These are phyloP conservation scores for Pythium aphanidermatum DNA, from an alignment of 352 stramenopile species.

Conservation along the genomic window DNA sequence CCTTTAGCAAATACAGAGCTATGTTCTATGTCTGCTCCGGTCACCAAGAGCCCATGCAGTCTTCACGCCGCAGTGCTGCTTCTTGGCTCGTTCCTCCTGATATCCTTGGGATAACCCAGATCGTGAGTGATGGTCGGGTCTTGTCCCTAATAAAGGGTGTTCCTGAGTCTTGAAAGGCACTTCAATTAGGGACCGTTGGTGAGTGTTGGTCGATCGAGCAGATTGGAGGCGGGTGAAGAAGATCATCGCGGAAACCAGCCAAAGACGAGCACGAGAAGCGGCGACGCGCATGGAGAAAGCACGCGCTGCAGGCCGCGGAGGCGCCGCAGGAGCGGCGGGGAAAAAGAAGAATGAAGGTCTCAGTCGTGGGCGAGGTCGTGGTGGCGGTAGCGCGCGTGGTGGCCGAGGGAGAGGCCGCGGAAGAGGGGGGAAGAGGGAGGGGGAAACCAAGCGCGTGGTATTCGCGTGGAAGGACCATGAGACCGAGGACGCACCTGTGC, in stretches of 20 bases:
- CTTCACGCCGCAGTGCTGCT: background rate
- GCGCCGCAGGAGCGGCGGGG: background rate
- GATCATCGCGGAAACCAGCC: background rate
- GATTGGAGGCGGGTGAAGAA: background rate
- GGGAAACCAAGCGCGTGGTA: background rate
- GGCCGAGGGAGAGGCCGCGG: conserved; percentile 10
- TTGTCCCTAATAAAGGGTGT: too few relatives aligned
- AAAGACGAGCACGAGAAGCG: too few relatives aligned
- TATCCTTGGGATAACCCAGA: background rate
- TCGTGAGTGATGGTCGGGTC: conserved; percentile 25
- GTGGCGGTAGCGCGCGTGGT: conserved; percentile 3
- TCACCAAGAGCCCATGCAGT: too few relatives aligned
- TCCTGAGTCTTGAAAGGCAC: background rate
- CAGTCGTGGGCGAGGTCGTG: background rate
- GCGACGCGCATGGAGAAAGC: too few relatives aligned
- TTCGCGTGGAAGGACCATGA: conserved; percentile 5
- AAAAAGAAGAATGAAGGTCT: background rate
- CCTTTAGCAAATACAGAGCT: background rate
- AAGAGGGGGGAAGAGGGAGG: conserved; percentile 7
- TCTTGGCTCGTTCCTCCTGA: background rate
- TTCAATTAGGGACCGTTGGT: background rate
- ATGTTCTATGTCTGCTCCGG: background rate
- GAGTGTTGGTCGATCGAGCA: conserved; percentile 1
- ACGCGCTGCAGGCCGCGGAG: too few relatives aligned
- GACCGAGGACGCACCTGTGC: background rate